Base-by-base conservation (phyloP, 768 basidiomycete species). In the Tricholoma furcatifolium region DNA sequence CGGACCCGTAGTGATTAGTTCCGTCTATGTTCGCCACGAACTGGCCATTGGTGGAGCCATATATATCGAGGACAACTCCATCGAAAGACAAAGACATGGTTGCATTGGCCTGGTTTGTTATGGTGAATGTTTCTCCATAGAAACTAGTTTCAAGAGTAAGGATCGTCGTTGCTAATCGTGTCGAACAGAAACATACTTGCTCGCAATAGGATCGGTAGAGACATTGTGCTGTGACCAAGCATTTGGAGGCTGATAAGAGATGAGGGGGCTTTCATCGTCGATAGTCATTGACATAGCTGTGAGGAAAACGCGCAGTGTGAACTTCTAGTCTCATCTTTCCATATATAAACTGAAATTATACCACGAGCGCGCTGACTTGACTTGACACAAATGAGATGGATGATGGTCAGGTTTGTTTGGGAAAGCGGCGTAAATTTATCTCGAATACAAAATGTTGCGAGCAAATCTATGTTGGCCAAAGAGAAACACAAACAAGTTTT, bases 201-300 rank as follows among this genome's bases (percentile, higher is more conserved):
- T 35, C 34, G 39, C 31, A 17, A 18, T 14, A 3, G 24, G 5
- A 18, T 53, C 45, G 5, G 44, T 46, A 10, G 36, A 39, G 17
- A 20, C 36, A 15, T 47, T 42, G 17, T 42, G 31, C 31, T 53
- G 51, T 4, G 18, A 3, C 51, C 51, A 53, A 14, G 18, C 35
- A 1, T 42, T 31, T 4, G 20, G 36, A 15, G 45, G 51, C 24
- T 38, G 23, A 40, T 53, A 53, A 9, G 20, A 40, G 15, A 47
- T 23, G 9, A 53, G 38, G 15, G 51, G 51, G 21, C 31, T 53
- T 31, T 47, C 30, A 30, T 53, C 51, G 31, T 53, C 51, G 32
- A 35, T 52, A 6, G 20, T 31, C 3, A 43, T 43, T n/a, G 11
- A 31, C 46, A 47, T 47, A 27, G 27, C 27, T 27, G 7, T 27